A percentile compares a stretch with the other conserved stretches of the same genome.
These are phyloP conservation scores for Aureobasidium namibiae DNA, from an alignment of 2,329 filamentous ascomycete species.

Conservation along the genomic window DNA sequence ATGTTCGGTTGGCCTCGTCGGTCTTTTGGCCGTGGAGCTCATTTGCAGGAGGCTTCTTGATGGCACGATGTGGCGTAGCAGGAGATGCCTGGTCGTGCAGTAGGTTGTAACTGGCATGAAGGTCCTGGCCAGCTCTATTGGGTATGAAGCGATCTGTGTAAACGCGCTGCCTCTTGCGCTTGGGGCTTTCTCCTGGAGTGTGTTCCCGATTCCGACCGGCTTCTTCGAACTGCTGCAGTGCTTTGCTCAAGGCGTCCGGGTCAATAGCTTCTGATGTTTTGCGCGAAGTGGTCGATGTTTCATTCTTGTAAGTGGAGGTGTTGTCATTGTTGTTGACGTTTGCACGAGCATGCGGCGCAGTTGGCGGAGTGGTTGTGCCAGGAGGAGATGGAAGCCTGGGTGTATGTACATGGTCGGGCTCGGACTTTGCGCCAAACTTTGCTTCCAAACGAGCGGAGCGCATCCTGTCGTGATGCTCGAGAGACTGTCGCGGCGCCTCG, in stretches of 20 bases:
- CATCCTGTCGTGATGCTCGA: neutral
- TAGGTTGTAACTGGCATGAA: conserved; percentile 86
- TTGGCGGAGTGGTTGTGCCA: conserved; percentile 53
- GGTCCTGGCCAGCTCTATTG: conserved; percentile 82
- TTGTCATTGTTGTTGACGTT: conserved; percentile 20
- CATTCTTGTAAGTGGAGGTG: conserved; percentile 14
- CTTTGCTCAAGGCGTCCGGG: conserved; percentile 50
- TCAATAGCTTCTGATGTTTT: conserved; percentile 48
- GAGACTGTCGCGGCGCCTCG: conserved; percentile 2
- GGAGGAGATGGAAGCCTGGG: conserved; percentile 47
- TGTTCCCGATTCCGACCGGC: conserved; percentile 50
- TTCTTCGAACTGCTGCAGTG: conserved; percentile 54
- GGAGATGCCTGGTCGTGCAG: conserved; percentile 90
- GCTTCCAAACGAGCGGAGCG: conserved; percentile 8
- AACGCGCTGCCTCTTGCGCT: conserved; percentile 59
- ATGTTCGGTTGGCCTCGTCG: conserved; percentile 91
- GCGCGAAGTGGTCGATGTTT: conserved; percentile 17
- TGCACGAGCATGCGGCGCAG: conserved; percentile 38
- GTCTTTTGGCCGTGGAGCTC: conserved; percentile 92
- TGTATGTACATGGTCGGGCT: conserved; percentile 30
- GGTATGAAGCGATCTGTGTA: conserved; percentile 78
- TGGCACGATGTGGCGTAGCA: conserved; percentile 76
- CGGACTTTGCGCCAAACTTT: conserved; percentile 13
- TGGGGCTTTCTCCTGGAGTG: conserved; percentile 58
- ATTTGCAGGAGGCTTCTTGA: conserved; percentile 76